Evolutionary conservation across 192 early-diverging fungal genomes (phyloP).

Genomic region (Coemansia sp.): DNA sequence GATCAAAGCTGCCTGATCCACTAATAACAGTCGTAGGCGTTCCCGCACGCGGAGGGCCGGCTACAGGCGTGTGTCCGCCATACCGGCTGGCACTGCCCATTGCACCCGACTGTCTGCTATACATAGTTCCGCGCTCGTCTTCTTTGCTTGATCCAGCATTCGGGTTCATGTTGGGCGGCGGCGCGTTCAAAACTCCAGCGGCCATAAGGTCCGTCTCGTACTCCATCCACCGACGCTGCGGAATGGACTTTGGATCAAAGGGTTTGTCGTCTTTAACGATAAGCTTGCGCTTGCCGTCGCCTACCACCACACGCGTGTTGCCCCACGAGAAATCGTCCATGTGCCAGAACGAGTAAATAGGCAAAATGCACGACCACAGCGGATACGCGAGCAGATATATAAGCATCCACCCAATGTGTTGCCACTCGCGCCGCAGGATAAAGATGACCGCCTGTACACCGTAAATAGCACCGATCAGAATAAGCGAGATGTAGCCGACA

Average conservation of each 20-base stretch:
- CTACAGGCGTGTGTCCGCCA: slow-evolving; percentile 17
- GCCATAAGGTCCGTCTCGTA: background rate
- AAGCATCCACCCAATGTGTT: background rate
- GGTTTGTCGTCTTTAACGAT: background rate
- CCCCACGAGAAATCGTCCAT: background rate
- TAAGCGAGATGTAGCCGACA: slow-evolving; percentile 11
- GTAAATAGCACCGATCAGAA: background rate
- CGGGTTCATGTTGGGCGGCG: slow-evolving; percentile 57
- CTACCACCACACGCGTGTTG: background rate
- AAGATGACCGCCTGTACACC: background rate
- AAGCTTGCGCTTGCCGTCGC: background rate
- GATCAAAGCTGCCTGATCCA: slow-evolving; percentile 22
- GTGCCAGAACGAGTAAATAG: slow-evolving; percentile 1
- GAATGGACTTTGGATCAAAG: background rate
- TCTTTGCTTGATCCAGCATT: slow-evolving; percentile 22
- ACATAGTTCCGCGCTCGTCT: slow-evolving; percentile 29
- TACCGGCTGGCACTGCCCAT: slow-evolving; percentile 7
- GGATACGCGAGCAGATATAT: background rate
- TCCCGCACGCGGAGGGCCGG: background rate
- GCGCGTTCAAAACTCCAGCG: slow-evolving; percentile 21
- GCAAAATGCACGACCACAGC: background rate
- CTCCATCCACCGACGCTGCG: background rate
- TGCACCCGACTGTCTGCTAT: slow-evolving; percentile 30
- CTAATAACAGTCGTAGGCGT: slow-evolving; percentile 22
- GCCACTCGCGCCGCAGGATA: background rate